phyloP scores from a whole-genome alignment of 345 rosid species.

The Gynandropsis gynandra region DNA sequence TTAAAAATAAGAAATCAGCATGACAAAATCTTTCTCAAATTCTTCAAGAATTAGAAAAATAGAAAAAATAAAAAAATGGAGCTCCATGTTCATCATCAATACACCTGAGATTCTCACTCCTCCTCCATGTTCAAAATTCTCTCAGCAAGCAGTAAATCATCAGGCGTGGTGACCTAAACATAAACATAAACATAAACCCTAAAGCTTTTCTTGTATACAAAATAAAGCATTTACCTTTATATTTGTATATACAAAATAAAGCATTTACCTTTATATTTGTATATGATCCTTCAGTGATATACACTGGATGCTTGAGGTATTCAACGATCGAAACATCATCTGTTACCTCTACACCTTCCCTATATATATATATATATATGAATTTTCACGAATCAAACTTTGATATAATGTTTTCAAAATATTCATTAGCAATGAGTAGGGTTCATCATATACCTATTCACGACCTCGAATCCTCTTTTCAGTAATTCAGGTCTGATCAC shows the following conservation, averaged over 20 bases:
- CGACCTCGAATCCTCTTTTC: slow-evolving; percentile 76
- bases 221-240: slow-evolving; percentile 54
- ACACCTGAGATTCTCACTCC: slow-evolving; percentile 18
- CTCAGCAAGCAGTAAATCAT: slow-evolving; percentile 83
- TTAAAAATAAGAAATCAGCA: no score
- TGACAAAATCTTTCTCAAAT: no score
- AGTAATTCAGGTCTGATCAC: slow-evolving; percentile 78
- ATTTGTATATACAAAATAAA: slow-evolving; percentile 43
- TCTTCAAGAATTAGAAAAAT: no score
- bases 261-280: slow-evolving; percentile 84
- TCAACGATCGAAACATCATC: slow-evolving; percentile 94
- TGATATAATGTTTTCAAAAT: slow-evolving; percentile 6
- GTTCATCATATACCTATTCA: slow-evolving; percentile 51
- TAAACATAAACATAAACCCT: background rate
- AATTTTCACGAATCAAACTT: no score
- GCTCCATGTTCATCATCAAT: no score
- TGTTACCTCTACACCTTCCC: slow-evolving; percentile 83
- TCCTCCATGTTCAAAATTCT: slow-evolving; percentile 47
- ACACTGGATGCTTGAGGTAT: slow-evolving; percentile 83
- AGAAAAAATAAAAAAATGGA: no score
- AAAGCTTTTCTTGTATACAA: no score
- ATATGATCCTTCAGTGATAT: slow-evolving; percentile 83
- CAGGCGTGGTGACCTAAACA: slow-evolving; percentile 82
- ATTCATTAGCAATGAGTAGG: background rate
- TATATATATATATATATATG: slow-evolving; percentile 23